phyloP scores from a whole-genome alignment of 306 rosid genomes.

The Phaseolus lunatus region DNA sequence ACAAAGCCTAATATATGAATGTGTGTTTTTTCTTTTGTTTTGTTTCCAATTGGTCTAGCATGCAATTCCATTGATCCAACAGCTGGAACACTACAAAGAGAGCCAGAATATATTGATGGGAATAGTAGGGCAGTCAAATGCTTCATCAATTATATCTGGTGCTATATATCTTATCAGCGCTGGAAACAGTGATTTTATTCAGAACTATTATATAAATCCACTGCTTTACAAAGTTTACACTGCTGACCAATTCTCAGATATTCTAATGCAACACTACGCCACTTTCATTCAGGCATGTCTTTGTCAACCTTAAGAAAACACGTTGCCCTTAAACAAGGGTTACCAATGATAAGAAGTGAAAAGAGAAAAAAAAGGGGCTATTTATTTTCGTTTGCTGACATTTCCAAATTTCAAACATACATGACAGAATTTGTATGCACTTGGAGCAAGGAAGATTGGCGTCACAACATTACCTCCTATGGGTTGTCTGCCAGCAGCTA shows the following conservation, averaged over 20 bases:
- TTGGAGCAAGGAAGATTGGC: conserved; percentile 83
- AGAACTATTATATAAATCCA: conserved; percentile 85
- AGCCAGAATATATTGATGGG: conserved; percentile 59
- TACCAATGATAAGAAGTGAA: not conserved
- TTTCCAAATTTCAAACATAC: conserved; percentile 35
- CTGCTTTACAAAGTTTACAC: conserved; percentile 66
- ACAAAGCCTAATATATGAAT: not conserved
- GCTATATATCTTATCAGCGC: conserved; percentile 66
- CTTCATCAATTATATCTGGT: conserved; percentile 64
- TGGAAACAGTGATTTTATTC: conserved; percentile 86
- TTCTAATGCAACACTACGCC: conserved; percentile 56
- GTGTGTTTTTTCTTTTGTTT: not conserved
- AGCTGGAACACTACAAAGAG: conserved; percentile 67
- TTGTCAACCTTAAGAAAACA: conserved; percentile 18
- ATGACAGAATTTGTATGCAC: conserved; percentile 66
- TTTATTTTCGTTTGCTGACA: conserved; percentile 3
- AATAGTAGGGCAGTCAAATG: conserved; percentile 58
- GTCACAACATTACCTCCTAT: conserved; percentile 78
- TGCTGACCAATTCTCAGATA: conserved; percentile 65
- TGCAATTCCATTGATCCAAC: conserved; percentile 67
- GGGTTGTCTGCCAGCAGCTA: conserved; percentile 79
- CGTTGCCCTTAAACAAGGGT: not conserved
- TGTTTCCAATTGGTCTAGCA: conserved; percentile 49
- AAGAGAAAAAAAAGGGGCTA: too few species aligned
- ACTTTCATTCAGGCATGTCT: conserved; percentile 67